These are phyloP conservation scores for Posidonia oceanica DNA, from an alignment of 116 monocot genomes.

Conservation along the genomic window DNA sequence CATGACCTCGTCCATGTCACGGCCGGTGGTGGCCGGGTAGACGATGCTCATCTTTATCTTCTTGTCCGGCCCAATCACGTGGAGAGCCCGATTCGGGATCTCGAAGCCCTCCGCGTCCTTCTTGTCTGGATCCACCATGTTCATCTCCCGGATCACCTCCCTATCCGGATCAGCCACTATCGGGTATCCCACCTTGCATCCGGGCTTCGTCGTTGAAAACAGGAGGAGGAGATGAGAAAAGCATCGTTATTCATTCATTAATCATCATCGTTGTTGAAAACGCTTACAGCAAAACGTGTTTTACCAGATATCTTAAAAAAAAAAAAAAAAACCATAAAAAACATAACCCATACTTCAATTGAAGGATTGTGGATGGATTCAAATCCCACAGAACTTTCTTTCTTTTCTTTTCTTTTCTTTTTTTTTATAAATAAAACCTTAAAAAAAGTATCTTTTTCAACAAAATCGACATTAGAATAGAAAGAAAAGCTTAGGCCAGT, in stretches of 20 bases:
- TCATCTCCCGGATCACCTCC: conserved; percentile 52
- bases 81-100: conserved; percentile 50
- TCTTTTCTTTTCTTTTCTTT: neutral
- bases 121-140: conserved; percentile 87
- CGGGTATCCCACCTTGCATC: conserved; percentile 54
- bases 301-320: too few species aligned
- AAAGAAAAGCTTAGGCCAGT: too few species aligned
- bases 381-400: neutral
- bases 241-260: too few species aligned
- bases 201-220: conserved; percentile 10
- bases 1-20: conserved; percentile 89
- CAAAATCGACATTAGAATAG: too few species aligned
- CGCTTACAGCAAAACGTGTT: too few species aligned
- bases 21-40: conserved; percentile 70
- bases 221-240: too few species aligned
- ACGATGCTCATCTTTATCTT: conserved; percentile 60
- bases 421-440: too few species aligned
- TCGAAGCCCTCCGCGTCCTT: conserved; percentile 30
- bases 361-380: too few species aligned
- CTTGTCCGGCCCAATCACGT: conserved; percentile 63
- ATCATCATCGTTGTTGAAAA: too few species aligned
- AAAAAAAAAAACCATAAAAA: too few species aligned
- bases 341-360: too few species aligned
- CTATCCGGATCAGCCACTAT: conserved; percentile 59
- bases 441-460: too few species aligned